phyloP scores from a whole-genome alignment of 2,329 filamentous ascomycete genomes.

The Aspergillus arachidicola region DNA sequence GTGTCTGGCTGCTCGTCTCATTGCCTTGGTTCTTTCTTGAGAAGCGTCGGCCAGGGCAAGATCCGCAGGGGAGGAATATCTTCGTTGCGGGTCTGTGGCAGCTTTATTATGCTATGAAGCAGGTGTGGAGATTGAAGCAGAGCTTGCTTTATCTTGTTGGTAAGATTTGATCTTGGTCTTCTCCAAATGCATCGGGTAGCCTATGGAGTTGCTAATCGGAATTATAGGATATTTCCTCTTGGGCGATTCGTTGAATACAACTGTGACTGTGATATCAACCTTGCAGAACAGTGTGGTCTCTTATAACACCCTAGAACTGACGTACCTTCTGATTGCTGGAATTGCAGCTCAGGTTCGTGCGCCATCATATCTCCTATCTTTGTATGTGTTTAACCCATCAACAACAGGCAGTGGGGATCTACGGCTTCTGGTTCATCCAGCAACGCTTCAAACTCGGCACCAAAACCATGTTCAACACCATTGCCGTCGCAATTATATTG shows the following conservation, averaged over 20 bases:
- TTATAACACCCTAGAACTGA: constrained; percentile 66
- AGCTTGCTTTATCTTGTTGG: constrained; percentile 66
- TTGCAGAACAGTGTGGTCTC: constrained; percentile 66
- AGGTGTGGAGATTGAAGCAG: constrained; percentile 68
- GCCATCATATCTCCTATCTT: background rate
- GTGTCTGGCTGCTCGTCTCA: constrained; percentile 64
- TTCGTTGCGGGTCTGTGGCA: constrained; percentile 65
- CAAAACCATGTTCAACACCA: constrained; percentile 69
- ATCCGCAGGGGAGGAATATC: constrained; percentile 49
- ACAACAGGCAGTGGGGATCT: constrained; percentile 58
- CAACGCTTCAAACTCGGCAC: constrained; percentile 61
- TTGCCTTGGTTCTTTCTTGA: constrained; percentile 70
- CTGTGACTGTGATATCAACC: constrained; percentile 67
- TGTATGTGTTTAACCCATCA: too few species aligned
- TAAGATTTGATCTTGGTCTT: constrained; percentile 21
- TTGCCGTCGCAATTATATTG: constrained; percentile 64
- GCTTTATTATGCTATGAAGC: constrained; percentile 57
- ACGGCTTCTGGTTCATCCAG: constrained; percentile 63
- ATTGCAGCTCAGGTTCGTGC: constrained; percentile 60
- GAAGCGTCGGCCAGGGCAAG: constrained; percentile 63
- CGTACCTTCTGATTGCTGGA: constrained; percentile 68
- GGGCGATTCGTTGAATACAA: constrained; percentile 71
- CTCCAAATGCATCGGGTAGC: background rate
- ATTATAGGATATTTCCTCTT: constrained; percentile 63
- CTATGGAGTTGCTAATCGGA: background rate